Percentiles rank a stretch among this genome's conserved stretches.
phyloP scores from a whole-genome alignment of 1,284 basidiomycete genomes.

The Trametes polyzona region DNA sequence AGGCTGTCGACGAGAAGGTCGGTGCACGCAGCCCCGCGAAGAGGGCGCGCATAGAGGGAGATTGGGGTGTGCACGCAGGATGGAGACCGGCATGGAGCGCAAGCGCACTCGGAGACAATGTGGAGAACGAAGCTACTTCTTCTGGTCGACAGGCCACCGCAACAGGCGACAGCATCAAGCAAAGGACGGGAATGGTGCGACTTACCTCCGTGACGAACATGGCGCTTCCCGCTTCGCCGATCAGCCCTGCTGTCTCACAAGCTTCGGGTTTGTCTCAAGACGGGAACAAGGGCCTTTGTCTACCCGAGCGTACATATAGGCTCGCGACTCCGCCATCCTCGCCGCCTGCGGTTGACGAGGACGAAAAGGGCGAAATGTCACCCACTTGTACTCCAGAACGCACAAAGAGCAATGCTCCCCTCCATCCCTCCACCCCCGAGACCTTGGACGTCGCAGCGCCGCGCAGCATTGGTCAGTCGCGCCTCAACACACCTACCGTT shows the following conservation, averaged over 20 bases:
- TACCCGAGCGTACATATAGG: not conserved
- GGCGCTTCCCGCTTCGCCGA: not conserved
- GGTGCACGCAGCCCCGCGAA: constrained; percentile 3
- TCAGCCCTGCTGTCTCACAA: not conserved
- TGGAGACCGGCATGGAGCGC: not conserved
- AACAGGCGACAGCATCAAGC: not conserved
- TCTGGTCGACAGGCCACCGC: not conserved
- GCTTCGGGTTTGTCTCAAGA: not conserved
- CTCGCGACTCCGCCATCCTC: not conserved
- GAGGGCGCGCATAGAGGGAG: not conserved
- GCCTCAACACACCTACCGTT: no score
- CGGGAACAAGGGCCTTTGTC: not conserved
- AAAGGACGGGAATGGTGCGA: constrained; percentile 5
- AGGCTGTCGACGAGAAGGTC: constrained; percentile 28
- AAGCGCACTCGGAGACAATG: not conserved
- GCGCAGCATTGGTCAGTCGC: no score
- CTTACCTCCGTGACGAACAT: constrained; percentile 33
- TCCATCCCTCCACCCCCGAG: no score
- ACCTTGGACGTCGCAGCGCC: no score
- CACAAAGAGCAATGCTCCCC: no score
- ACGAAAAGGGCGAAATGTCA: no score
- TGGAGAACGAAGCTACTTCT: not conserved
- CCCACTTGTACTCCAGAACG: no score
- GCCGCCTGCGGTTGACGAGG: not conserved
- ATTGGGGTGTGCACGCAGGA: not conserved